Evolutionary conservation across 768 basidiomycete genomes (phyloP).

Genomic region (Solioccasus polychromus): DNA sequence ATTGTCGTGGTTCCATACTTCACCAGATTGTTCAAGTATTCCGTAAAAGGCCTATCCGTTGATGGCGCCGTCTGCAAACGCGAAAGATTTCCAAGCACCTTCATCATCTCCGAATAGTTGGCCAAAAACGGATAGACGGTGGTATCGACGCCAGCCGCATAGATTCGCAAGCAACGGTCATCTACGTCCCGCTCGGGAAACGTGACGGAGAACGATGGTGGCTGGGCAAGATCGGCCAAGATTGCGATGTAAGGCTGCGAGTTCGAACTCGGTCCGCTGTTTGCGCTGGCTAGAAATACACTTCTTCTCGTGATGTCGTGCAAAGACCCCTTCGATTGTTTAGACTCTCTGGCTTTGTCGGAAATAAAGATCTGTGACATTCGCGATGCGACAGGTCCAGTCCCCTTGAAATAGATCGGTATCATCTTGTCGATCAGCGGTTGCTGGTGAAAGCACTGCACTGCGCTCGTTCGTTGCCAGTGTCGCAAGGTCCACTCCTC

Average conservation of each 20-base stretch:
- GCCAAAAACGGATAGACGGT: not conserved
- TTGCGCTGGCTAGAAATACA: too few relatives aligned
- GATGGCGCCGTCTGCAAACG: not conserved
- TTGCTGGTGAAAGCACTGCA: conserved; percentile 6
- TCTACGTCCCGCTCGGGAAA: not conserved
- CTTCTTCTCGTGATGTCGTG: not conserved
- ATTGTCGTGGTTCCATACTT: not conserved
- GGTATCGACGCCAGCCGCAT: not conserved
- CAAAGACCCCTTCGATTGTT: not conserved
- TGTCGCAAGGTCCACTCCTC: conserved; percentile 5
- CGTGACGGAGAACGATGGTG: not conserved
- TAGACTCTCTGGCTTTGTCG: not conserved
- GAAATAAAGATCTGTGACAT: conserved; percentile 8
- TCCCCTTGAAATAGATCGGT: conserved; percentile 6
- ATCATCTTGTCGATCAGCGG: conserved; percentile 8
- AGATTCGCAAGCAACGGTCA: not conserved
- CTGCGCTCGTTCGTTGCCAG: conserved; percentile 7
- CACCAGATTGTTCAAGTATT: not conserved
- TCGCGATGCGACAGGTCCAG: not conserved
- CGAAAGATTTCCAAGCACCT: not conserved
- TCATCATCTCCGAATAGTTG: not conserved
- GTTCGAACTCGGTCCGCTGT: not conserved
- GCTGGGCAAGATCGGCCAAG: not conserved
- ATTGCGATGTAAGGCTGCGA: not conserved
- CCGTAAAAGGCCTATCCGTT: not conserved